Base-by-base conservation (phyloP, 208 protist species). In the Wallacemonas sp. region DNA sequence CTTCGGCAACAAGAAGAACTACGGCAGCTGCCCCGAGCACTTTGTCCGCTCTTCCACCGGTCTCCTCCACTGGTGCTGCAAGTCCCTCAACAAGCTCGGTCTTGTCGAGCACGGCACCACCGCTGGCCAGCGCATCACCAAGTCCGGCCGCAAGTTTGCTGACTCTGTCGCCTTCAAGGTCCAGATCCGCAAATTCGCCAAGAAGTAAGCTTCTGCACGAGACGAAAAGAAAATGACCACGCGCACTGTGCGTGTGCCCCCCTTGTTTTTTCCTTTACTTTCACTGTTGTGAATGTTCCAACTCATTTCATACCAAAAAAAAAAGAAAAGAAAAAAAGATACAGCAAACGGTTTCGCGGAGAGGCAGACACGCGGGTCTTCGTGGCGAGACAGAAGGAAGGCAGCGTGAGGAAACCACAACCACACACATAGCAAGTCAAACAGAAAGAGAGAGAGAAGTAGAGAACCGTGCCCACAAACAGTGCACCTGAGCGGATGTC, bases 161-260 rank as follows among this genome's bases (percentile, higher is more conserved):
- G 98, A 99, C 78, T 80, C 90, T 56, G 95, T 99, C 57, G 97
- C 98, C 70, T 93, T 92, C 66, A 78, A 98, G 80, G 82, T 98
- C 43, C 65, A 86, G 68, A 78, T 90, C 69, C 81, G 84, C 80
- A 73, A 76, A 64, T 87, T 83, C 65, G 66, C 57, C 55, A 79
- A 83, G 72, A 77, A 82, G 71, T 68, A 72, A 56, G n/a, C n/a
- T n/a, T n/a, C n/a, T n/a, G 44, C 30, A 48, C 48, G 30, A 61
- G 47, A 48, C 55, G 41, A 44, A 48, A 30, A 62, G 38, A 58
- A 58, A 41, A 58, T 4, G n/a, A 58, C 43, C 43, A 47, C 43
- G 43, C 43, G 14, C 9, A 17, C 36, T 41, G 36, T 41, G 36
- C 14, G 36, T 6, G 36, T 41, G n/a, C 34, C 12, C 34, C 19